phyloP scores from a whole-genome alignment of 2,329 filamentous ascomycete species.

The Penicillium sp. region DNA sequence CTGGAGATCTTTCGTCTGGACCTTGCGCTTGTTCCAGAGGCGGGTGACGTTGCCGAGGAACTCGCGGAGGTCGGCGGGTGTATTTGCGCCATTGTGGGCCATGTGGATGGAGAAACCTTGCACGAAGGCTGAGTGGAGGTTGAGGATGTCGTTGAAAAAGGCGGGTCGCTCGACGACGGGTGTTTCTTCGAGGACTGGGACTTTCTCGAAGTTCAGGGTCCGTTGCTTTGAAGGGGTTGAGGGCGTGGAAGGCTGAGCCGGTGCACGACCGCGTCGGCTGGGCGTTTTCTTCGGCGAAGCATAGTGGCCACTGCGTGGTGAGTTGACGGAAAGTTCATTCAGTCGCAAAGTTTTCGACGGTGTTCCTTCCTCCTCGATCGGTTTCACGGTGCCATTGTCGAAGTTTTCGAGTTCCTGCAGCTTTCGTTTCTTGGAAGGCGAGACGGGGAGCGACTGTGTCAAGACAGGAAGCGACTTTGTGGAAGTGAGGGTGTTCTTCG shows the following conservation, averaged over 20 bases:
- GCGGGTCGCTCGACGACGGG: conserved; percentile 31
- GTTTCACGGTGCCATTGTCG: conserved; percentile 27
- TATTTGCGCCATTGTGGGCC: conserved; percentile 65
- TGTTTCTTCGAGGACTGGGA: conserved; percentile 10
- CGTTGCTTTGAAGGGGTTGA: conserved; percentile 31
- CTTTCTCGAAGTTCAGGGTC: conserved; percentile 21
- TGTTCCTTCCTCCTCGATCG: conserved; percentile 23
- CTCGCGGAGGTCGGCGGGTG: conserved; percentile 64
- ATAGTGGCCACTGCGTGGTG: conserved; percentile 34
- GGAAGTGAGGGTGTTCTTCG: conserved; percentile 30
- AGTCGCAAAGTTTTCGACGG: conserved; percentile 39
- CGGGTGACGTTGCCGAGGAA: conserved; percentile 66
- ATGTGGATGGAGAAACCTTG: conserved; percentile 69
- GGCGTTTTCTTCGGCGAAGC: conserved; percentile 26
- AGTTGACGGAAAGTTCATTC: conserved; percentile 34
- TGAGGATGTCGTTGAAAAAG: conserved; percentile 56
- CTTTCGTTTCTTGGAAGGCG: conserved; percentile 46
- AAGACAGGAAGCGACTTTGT: conserved; percentile 3
- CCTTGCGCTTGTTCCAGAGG: conserved; percentile 71
- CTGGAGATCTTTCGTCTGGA: conserved; percentile 66
- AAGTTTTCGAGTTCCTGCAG: conserved; percentile 36
- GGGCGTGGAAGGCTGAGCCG: conserved; percentile 19
- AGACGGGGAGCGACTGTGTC: conserved; percentile 27
- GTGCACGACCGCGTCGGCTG: conserved; percentile 54
- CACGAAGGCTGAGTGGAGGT: conserved; percentile 67